Evolutionary conservation across 2,329 filamentous ascomycete genomes (phyloP), one percentile per base, ranked within the genome.

Genomic region (Cladophialophora carrionii): DNA sequence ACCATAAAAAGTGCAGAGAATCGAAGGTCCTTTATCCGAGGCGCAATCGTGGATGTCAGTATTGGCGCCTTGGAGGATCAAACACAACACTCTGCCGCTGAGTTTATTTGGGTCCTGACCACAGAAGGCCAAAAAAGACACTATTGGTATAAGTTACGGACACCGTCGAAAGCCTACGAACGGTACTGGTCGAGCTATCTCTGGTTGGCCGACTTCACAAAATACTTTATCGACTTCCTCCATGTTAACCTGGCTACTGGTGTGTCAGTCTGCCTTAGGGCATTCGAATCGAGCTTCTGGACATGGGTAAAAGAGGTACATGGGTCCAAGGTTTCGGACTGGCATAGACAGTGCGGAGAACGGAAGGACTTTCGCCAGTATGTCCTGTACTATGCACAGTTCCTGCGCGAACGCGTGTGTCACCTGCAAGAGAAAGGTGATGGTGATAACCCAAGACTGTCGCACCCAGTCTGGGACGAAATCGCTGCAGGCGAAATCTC

Each of bases 171-270:
- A 0, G 20, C 34, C 34, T 96, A 95, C 71, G 67, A 66, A 10
- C 77, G 85, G 1, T 92, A 88, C 70, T 84, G 88, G 64, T 56
- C 76, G 0, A 82, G 85, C 0, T 94, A 92, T 66, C 65, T 87
- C 0, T 95, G 90, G 90, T 76, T 93, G 0, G 88, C 86, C 0
- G 83, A 89, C 59, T 78, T 95, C 0, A 82, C 84, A 0, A 94
- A 93, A 72, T 87, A 92, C 71, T 83, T 90, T 26, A 81, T 92
- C 1, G 88, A 92, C 67, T 95, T 84, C 69, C 78, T 90, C 55
- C 17, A 51, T 14, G 20, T 34, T 6, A 57, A 72, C 6, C 57
- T 66, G 1, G 57, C 70, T 10, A 65, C 65, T 37, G 61, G 68
- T 1, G 70, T 74, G 8, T 41, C 20, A 1, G 82, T 89, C 1